Evolutionary conservation across 73 alveolate species (phyloP).

Genomic region (Effrenium voratum): DNA sequence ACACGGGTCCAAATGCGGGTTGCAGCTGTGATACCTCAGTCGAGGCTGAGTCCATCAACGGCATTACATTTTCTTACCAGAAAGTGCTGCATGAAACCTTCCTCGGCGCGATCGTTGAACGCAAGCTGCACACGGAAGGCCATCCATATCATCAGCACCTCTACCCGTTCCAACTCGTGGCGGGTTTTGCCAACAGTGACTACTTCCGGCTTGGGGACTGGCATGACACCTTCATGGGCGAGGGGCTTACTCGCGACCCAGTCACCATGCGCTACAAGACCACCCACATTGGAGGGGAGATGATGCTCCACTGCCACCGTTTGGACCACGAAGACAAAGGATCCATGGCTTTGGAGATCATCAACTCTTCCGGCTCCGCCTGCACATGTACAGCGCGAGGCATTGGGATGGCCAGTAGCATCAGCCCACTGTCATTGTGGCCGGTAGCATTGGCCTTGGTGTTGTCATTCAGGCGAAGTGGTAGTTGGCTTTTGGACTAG

Average conservation of each 20-base stretch:
- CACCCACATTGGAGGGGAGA: slow-evolving; percentile 5
- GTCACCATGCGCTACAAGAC: not conserved
- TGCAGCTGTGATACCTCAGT: slow-evolving; percentile 4
- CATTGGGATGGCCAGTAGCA: no score
- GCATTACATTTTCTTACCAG: not conserved
- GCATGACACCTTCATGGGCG: slow-evolving; percentile 81
- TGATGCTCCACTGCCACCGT: slow-evolving; percentile 79
- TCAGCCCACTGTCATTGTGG: no score
- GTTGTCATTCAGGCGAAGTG: no score
- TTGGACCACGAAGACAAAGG: slow-evolving; percentile 73
- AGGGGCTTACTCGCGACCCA: no score
- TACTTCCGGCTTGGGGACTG: slow-evolving; percentile 35
- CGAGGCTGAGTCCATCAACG: slow-evolving; percentile 5
- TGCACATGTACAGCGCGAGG: no score
- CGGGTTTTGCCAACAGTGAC: not conserved
- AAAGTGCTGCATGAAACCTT: slow-evolving; percentile 33
- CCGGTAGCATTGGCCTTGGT: no score
- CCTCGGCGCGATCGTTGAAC: slow-evolving; percentile 62
- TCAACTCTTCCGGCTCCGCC: not conserved
- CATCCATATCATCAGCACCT: slow-evolving; percentile 80
- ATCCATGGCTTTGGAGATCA: slow-evolving; percentile 15
- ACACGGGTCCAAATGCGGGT: no score
- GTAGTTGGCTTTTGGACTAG: no score
- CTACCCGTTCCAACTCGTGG: slow-evolving; percentile 42
- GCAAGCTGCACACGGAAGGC: not conserved